Evolutionary conservation across 2,329 filamentous ascomycete genomes (phyloP).

Genomic region (Fusarium siculi): DNA sequence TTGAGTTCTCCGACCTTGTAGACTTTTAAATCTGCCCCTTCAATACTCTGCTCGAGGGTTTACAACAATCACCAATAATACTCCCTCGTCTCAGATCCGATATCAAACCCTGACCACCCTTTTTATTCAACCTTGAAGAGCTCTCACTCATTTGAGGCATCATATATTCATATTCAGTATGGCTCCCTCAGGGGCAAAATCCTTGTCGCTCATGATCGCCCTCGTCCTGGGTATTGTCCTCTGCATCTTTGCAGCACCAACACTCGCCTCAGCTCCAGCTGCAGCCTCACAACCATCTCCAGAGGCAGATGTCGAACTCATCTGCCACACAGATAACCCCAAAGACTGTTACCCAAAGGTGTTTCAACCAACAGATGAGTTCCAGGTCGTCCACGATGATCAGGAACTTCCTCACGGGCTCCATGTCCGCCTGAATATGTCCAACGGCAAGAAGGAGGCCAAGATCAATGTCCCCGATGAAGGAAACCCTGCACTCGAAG

Average conservation of each 20-base stretch:
- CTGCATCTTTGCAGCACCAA: constrained; percentile 41
- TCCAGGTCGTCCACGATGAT: constrained; percentile 70
- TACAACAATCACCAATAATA: background rate
- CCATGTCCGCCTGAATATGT: constrained; percentile 73
- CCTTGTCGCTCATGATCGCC: constrained; percentile 33
- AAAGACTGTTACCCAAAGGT: constrained; percentile 73
- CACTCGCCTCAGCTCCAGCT: constrained; percentile 45
- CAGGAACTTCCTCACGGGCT: constrained; percentile 73
- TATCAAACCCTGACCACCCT: background rate
- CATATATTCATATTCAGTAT: constrained; percentile 15
- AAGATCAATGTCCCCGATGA: constrained; percentile 72
- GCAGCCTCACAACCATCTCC: constrained; percentile 46
- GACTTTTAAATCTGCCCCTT: constrained; percentile 2
- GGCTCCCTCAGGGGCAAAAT: constrained; percentile 41
- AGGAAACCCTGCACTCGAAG: constrained; percentile 57
- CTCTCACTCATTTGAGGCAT: background rate
- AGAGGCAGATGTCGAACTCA: constrained; percentile 62
- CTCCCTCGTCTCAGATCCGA: constrained; percentile 1
- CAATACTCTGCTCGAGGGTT: constrained; percentile 4
- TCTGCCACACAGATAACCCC: constrained; percentile 70
- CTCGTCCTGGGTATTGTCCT: constrained; percentile 45
- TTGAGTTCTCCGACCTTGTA: background rate
- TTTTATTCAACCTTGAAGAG: background rate
- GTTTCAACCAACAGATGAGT: constrained; percentile 72
- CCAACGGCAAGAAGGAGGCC: constrained; percentile 72